These are phyloP conservation scores for Ascosphaera pollenicola DNA, from an alignment of 2,329 filamentous ascomycete species.

Conservation along the genomic window DNA sequence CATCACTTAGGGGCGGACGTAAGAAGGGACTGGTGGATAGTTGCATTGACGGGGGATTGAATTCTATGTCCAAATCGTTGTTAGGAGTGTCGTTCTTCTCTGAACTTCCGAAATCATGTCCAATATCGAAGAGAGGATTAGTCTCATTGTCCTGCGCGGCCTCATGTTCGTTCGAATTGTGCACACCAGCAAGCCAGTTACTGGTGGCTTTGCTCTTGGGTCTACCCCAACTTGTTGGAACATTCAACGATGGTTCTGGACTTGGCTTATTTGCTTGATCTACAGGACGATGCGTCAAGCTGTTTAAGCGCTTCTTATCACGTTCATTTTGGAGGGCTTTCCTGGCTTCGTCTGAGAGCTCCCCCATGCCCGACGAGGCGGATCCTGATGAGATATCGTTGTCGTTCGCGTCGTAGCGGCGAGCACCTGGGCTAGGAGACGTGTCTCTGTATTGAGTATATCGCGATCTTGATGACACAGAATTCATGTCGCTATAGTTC, in stretches of 20 bases:
- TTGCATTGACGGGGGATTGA: constrained; percentile 10
- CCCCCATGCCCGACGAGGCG: background rate
- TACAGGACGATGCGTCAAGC: background rate
- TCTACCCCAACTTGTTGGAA: constrained; percentile 17
- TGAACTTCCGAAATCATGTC: background rate
- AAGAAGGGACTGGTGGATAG: constrained; percentile 12
- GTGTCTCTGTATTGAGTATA: background rate
- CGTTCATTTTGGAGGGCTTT: background rate
- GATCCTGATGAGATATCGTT: background rate
- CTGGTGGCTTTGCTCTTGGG: constrained; percentile 6
- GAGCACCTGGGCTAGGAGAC: constrained; percentile 7
- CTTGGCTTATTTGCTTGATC: constrained; percentile 10
- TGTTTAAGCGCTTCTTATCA: background rate
- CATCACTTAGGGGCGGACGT: background rate
- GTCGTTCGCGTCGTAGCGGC: background rate
- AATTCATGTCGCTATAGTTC: constrained; percentile 1
- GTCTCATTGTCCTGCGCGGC: background rate
- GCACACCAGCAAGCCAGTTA: background rate
- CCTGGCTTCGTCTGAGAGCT: background rate
- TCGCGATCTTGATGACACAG: background rate
- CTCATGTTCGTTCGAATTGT: background rate
- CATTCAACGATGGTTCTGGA: constrained; percentile 13
- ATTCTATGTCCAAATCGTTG: constrained; percentile 7
- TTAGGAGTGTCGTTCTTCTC: background rate
- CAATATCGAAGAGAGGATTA: background rate